Conservation (phyloP, 2,329 filamentous ascomycete species). For the Basipetospora chlamydospora region DNA sequence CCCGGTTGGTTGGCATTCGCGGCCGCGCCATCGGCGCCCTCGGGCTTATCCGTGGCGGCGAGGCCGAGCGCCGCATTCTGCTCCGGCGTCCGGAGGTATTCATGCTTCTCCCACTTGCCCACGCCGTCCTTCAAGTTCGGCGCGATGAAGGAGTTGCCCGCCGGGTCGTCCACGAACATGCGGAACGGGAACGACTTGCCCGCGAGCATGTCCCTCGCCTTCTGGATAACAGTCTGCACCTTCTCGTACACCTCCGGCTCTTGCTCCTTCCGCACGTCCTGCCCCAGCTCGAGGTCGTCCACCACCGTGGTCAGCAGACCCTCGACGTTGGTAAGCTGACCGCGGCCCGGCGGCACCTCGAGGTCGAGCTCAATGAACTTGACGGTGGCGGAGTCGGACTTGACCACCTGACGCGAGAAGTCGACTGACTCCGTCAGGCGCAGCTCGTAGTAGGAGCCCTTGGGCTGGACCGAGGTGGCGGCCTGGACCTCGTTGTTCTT, state of each 20-base stretch:
- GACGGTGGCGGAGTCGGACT: slow-evolving; percentile 75
- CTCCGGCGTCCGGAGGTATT: slow-evolving; percentile 68
- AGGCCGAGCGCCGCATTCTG: slow-evolving; percentile 82
- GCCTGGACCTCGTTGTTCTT: slow-evolving; percentile 90
- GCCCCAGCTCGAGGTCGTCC: slow-evolving; percentile 66
- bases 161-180: slow-evolving; percentile 74
- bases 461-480: slow-evolving; percentile 81
- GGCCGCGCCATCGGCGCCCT: no score
- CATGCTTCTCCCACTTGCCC: slow-evolving; percentile 79
- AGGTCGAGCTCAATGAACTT: slow-evolving; percentile 84
- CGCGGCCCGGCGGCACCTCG: slow-evolving; percentile 81
- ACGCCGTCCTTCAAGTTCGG: slow-evolving; percentile 64
- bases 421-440: slow-evolving; percentile 60
- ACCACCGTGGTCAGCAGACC: slow-evolving; percentile 68
- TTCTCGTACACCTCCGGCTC: slow-evolving; percentile 67
- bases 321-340: slow-evolving; percentile 88
- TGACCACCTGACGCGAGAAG: slow-evolving; percentile 76
- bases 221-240: slow-evolving; percentile 60
- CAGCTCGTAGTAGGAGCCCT: slow-evolving; percentile 71
- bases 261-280: slow-evolving; percentile 66
- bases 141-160: slow-evolving; percentile 93
- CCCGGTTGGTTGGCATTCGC: slow-evolving; percentile 30
- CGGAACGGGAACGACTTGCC: slow-evolving; percentile 77
- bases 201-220: slow-evolving; percentile 61
- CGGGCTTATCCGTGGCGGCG: slow-evolving; percentile 43